These are phyloP conservation scores for Puccinia polysora DNA, from an alignment of 1,284 basidiomycete genomes.

Conservation along the genomic window DNA sequence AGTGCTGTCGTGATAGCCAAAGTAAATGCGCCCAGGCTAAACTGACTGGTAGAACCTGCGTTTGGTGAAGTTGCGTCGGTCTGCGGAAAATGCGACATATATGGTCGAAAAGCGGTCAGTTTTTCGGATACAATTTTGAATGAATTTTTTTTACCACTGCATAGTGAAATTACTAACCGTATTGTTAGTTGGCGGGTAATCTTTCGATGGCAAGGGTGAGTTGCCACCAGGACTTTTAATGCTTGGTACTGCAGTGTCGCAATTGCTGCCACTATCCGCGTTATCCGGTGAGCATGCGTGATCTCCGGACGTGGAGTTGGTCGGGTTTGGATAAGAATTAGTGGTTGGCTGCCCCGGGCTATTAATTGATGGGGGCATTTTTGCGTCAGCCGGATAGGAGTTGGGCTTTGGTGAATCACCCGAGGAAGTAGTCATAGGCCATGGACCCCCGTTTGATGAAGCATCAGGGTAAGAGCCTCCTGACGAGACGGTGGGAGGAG, in stretches of 20 bases:
- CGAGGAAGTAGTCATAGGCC: too few species aligned
- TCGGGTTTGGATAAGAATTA: neutral
- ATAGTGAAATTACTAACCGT: too few species aligned
- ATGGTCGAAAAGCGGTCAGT: too few species aligned
- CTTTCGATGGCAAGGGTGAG: slow-evolving; percentile 10
- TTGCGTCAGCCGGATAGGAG: neutral
- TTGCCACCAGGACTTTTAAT: slow-evolving; percentile 14
- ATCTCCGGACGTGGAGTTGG: neutral
- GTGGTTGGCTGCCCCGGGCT: neutral
- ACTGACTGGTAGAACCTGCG: too few species aligned
- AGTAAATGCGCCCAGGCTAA: too few species aligned
- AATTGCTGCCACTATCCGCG: neutral
- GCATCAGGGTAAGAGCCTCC: neutral
- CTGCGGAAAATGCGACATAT: too few species aligned
- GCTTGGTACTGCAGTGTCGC: slow-evolving; percentile 13
- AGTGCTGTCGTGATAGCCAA: too few species aligned
- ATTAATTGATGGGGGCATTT: neutral
- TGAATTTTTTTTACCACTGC: too few species aligned
- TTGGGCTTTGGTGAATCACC: neutral
- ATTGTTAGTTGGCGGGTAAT: too few species aligned
- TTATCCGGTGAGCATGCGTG: slow-evolving; percentile 5
- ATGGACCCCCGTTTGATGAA: neutral
- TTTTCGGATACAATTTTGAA: too few species aligned
- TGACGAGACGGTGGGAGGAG: neutral
- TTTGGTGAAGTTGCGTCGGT: too few species aligned